Base-by-base conservation (phyloP, 495 filamentous ascomycete species). In the Polyplosphaeria fusca region DNA sequence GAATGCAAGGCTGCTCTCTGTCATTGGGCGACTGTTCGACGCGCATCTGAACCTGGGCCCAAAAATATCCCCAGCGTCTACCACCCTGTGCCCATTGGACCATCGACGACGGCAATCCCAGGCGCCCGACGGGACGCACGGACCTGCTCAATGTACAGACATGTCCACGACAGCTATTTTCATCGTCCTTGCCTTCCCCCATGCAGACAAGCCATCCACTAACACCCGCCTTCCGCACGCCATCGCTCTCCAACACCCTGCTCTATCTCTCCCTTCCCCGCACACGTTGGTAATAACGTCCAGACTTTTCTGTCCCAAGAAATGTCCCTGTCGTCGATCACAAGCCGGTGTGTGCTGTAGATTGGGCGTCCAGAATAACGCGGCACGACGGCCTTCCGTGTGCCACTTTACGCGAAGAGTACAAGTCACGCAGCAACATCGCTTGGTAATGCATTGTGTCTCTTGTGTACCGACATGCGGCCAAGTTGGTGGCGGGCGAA, bases 11-110 rank as follows among this genome's bases (percentile, higher is more conserved):
- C 12, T 38, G 46, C 46, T 13, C 7, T 47, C 27, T 42, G 27
- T 47, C 40, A 59, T 52, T 59, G 55, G 55, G 40, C n/a, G 26
- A 1, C 5, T 26, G 27, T 55, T 51, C 16, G 26, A 35, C 1
- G 43, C 24, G 35, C 35, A 12, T 32, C n/a, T 39, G 24, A 47
- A 51, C 9, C 16, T 46, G 51, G 18, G 18, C 22, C 47, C 28
- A 44, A 59, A 50, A 59, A 59, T 30, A 30, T 5, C 20, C 16
- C 27, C 9, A 32, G 55, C 55, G 55, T 59, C 19, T 59, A 59
- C 25, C 14, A 52, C 12, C 37, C 16, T 20, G 5, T 27, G 22
- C 19, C 41, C 19, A 52, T 52, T 59, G 55, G 38, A 26, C 13
- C 45, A 43, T 18, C 45, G 9, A 11, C n/a, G 11, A 4, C 23